A percentile compares a stretch with the other conserved stretches of the same genome.
Evolutionary conservation across 495 filamentous ascomycete species (phyloP).

Genomic region (Symbiotaphrina buchneri): DNA sequence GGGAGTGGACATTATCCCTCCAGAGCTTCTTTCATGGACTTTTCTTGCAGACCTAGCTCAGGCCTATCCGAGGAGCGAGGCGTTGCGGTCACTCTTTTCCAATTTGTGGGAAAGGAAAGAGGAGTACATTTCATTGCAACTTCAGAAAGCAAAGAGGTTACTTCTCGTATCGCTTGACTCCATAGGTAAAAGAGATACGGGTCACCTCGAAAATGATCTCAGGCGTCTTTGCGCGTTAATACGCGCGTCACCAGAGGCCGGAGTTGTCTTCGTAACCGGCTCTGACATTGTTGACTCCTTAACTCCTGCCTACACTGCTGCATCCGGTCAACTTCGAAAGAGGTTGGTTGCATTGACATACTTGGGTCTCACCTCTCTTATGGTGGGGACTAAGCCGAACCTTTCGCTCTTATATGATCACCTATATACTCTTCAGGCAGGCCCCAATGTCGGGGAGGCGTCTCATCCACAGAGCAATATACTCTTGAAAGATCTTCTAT

Average conservation of each 20-base stretch:
- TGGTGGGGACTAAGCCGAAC: conserved; percentile 40
- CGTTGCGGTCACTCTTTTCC: conserved; percentile 17
- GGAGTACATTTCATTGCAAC: too few relatives aligned
- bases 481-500: conserved; percentile 38
- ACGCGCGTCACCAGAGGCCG: conserved; percentile 24
- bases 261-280: conserved; percentile 49
- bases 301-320: conserved; percentile 35
- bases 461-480: conserved; percentile 13
- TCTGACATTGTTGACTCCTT: conserved; percentile 71
- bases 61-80: conserved; percentile 27
- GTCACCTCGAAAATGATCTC: conserved; percentile 20
- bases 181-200: conserved; percentile 4
- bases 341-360: conserved; percentile 48
- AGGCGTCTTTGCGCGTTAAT: conserved; percentile 24
- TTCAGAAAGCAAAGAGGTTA: too few relatives aligned
- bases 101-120: conserved; percentile 20
- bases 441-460: too few relatives aligned
- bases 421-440: conserved; percentile 36
- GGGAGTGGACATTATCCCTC: conserved; percentile 18
- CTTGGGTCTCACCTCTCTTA: conserved; percentile 42
- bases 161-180: too few relatives aligned
- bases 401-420: conserved; percentile 56
- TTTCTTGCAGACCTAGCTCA: conserved; percentile 33
- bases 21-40: conserved; percentile 24
- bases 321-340: conserved; percentile 30